Conservation (phyloP, 2,329 filamentous ascomycete genomes). For the Xylaria multiplex region DNA sequence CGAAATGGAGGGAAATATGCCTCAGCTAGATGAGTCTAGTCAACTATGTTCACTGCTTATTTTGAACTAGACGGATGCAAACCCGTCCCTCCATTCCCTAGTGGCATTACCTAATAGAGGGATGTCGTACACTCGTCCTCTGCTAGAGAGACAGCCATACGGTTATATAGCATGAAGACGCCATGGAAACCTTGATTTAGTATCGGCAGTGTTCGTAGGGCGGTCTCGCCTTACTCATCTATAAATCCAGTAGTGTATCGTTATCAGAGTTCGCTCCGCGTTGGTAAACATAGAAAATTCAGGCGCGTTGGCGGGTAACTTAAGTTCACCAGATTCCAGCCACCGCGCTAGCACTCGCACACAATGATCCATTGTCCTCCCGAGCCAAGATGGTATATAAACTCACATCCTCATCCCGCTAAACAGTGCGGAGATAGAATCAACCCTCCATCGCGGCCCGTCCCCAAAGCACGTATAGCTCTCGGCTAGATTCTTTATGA, state of each 20-base stretch:
- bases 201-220: no score
- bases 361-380: not conserved
- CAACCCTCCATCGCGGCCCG: conserved; percentile 44
- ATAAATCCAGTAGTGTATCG: no score
- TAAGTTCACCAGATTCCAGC: not conserved
- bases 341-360: no score
- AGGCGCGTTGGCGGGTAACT: no score
- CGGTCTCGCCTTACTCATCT: no score
- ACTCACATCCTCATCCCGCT: conserved; percentile 12
- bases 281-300: no score
- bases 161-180: no score
- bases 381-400: not conserved
- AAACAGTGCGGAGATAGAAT: conserved; percentile 36
- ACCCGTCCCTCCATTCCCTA: not conserved
- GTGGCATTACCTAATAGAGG: not conserved
- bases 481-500: conserved; percentile 39
- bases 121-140: not conserved
- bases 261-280: no score
- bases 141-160: no score
- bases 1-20: not conserved
- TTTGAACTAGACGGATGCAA: not conserved
- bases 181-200: no score
- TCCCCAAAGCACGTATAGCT: conserved; percentile 45
- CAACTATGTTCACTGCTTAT: not conserved
- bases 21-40: not conserved